Base-by-base conservation (phyloP, 805 yeast species). In the Clavispora carvajalis region DNA sequence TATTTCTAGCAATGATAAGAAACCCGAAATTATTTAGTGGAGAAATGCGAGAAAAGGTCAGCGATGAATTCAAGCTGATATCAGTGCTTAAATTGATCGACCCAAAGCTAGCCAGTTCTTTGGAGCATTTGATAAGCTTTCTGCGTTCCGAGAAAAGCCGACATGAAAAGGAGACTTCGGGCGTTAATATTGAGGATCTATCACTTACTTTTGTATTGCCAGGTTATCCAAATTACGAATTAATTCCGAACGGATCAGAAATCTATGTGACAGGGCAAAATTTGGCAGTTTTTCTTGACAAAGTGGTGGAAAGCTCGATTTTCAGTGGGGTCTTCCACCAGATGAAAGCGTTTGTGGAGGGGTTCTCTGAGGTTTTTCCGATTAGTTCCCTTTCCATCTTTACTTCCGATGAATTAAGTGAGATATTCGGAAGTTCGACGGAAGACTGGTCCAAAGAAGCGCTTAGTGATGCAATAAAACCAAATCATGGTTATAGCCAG, bases 371-470 rank as follows among this genome's bases (percentile, higher is more conserved):
- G 40, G 93, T 87, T 1, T 83, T 91, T 59, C 95, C 96, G 0
- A 81, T 81, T 47, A 66, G 74, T 8, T 81, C 95, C 0, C 67
- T 93, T 58, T 56, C 75, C 10, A 74, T 87, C 2, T 83, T 93
- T 51, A 72, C 87, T 1, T 78, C 95, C 0, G 70, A 66, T n/a
- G 98, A 91, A 55, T 67, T 89, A 22, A 77, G 74, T 2, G 73
- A 73, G 16, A 55, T 91, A 28, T 79, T 86, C 51, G 97, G 98
- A 4, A 79, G 78, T 44, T 76, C 77, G 3, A 80, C 80, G 34
- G 98, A 91, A 55, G 97, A 91, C 54, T 93, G 98, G 97, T 73
- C 84, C 0, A 59, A 60, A 30, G 76, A 71, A 31, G 79, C 93
- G 0, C 62, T 91, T 21, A 49, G 69, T 5, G 68, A 76, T 1